A percentile compares a stretch with the other conserved stretches of the same genome.
Conservation (phyloP, 1,139 yeast genomes). For the Barnettozyma hawaiiensis region DNA sequence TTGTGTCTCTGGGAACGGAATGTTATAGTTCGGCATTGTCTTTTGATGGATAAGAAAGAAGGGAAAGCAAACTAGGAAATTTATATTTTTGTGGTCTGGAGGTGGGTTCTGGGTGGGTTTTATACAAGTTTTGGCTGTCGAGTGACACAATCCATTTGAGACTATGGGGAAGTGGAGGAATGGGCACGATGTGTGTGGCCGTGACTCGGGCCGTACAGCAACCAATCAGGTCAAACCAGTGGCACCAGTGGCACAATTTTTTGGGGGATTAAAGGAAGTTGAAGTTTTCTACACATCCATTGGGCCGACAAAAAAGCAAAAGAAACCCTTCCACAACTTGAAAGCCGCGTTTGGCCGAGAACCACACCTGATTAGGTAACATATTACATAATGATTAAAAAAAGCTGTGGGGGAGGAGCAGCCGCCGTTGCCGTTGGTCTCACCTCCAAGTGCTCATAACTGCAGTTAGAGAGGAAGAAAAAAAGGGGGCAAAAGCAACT, state of each 20-base stretch:
- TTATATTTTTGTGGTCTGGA: background rate
- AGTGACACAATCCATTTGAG: constrained; percentile 1
- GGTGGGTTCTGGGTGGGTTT: background rate
- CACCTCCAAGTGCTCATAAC: no score
- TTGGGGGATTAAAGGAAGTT: constrained; percentile 2
- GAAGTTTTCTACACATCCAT: background rate
- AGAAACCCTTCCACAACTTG: background rate
- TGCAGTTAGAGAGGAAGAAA: no score
- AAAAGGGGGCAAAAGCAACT: no score
- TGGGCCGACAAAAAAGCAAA: background rate
- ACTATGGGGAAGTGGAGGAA: constrained; percentile 3
- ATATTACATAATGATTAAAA: background rate
- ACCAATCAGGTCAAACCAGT: constrained; percentile 1
- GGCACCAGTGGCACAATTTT: constrained; percentile 1
- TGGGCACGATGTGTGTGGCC: background rate
- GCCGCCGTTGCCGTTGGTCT: no score
- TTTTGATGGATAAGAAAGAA: background rate
- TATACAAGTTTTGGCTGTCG: background rate
- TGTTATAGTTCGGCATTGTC: constrained; percentile 12
- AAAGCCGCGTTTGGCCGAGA: constrained; percentile 1
- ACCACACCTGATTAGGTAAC: background rate
- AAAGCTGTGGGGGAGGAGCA: no score
- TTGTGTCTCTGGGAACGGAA: constrained; percentile 47
- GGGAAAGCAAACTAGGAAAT: no score
- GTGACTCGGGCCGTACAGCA: constrained; percentile 2